Evolutionary conservation across 2,329 filamentous ascomycete genomes (phyloP).

Genomic region (Talaromyces funiculosus): DNA sequence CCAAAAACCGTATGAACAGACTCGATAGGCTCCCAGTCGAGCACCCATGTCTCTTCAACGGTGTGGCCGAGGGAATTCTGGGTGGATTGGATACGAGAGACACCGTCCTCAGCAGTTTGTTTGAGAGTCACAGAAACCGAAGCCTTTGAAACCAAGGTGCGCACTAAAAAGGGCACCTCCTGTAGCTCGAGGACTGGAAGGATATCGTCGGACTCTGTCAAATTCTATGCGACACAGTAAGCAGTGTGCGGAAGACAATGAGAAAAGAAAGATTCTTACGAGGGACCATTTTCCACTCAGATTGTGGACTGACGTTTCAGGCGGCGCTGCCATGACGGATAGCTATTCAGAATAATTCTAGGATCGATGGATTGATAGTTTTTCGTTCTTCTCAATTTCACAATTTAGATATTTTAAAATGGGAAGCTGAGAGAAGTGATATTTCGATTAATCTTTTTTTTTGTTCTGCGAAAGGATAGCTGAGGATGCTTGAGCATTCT

Average conservation of each 20-base stretch:
- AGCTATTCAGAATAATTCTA: not conserved
- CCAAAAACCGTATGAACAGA: not conserved
- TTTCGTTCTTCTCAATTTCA: not conserved
- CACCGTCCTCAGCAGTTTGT: not conserved
- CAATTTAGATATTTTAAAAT: not conserved
- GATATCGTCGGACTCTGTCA: not conserved
- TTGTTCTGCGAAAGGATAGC: not conserved
- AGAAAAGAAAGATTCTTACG: not conserved
- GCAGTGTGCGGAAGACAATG: not conserved
- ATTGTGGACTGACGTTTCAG: not conserved
- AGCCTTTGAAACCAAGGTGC: not conserved
- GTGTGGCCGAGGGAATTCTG: not conserved
- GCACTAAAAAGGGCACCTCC: not conserved
- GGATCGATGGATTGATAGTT: not conserved
- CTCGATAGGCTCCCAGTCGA: not conserved
- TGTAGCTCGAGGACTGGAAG: not conserved
- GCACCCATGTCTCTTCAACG: not conserved
- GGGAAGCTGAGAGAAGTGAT: not conserved
- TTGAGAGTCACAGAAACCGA: not conserved
- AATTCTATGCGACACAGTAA: not conserved
- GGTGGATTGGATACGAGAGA: not conserved
- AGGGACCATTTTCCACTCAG: not conserved
- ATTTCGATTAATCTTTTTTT: no score
- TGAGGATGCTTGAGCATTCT: not conserved
- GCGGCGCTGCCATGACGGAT: not conserved